These are phyloP conservation scores for Ziziphus jujuba DNA, from an alignment of 306 rosid genomes.

Conservation along the genomic window DNA sequence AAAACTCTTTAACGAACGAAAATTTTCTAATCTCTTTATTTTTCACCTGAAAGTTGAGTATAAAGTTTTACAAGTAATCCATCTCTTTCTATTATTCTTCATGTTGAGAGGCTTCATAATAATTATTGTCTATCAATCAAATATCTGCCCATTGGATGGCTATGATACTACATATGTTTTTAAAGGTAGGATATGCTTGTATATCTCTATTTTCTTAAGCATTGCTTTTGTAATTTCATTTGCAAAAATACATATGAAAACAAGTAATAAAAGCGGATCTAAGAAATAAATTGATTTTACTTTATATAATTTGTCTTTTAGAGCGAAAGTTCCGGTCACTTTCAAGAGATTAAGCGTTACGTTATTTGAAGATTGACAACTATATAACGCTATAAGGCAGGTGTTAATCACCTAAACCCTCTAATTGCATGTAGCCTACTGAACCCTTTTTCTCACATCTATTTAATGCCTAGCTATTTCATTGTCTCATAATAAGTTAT, in stretches of 20 bases:
- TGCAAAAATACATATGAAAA: background rate
- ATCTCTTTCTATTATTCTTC: no score
- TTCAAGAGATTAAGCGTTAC: background rate
- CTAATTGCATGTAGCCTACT: slow-evolving; percentile 12
- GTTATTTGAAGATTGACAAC: background rate
- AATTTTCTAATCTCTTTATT: no score
- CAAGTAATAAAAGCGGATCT: background rate
- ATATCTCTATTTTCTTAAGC: background rate
- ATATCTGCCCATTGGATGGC: slow-evolving; percentile 15
- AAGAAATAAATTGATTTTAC: background rate
- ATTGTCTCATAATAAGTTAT: background rate
- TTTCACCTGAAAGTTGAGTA: no score
- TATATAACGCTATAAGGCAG: slow-evolving; percentile 16
- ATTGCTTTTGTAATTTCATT: background rate
- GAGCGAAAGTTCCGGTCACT: background rate
- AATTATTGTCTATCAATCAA: background rate
- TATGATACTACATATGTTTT: background rate
- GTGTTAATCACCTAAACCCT: slow-evolving; percentile 13
- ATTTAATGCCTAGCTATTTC: background rate
- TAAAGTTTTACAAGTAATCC: no score
- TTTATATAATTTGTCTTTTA: background rate
- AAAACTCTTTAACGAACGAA: no score
- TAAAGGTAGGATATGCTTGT: background rate
- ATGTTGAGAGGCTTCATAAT: no score
- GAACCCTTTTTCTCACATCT: slow-evolving; percentile 7